Evolutionary conservation across 2,329 filamentous ascomycete genomes (phyloP).

Genomic region (Ambrosiella beaveri): DNA sequence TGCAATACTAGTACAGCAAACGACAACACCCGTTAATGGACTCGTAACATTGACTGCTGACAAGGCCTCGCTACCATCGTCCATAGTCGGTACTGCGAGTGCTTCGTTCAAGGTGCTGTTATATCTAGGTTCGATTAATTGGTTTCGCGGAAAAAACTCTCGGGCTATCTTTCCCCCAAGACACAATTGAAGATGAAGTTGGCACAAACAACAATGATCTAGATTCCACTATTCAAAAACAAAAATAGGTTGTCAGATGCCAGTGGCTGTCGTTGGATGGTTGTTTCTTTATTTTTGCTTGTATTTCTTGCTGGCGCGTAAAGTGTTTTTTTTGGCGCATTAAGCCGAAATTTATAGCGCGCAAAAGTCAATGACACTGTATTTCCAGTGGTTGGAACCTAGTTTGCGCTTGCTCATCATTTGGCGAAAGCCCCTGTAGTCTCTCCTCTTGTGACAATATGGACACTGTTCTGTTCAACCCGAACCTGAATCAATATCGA

Average conservation of each 20-base stretch:
- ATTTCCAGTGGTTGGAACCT: neutral
- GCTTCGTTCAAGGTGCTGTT: neutral
- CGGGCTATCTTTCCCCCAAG: too few species aligned
- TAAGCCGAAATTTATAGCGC: neutral
- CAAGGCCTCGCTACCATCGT: slow-evolving; percentile 4
- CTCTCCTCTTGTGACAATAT: too few species aligned
- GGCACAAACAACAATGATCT: too few species aligned
- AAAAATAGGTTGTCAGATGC: neutral
- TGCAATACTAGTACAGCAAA: slow-evolving; percentile 77
- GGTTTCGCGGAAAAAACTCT: neutral
- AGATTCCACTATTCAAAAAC: neutral
- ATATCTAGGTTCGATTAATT: neutral
- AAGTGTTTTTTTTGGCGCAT: neutral
- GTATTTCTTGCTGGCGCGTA: neutral
- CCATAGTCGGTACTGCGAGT: neutral
- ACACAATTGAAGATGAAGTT: too few species aligned
- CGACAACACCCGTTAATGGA: slow-evolving; percentile 53
- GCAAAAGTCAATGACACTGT: neutral
- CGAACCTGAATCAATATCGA: too few species aligned
- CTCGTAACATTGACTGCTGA: slow-evolving; percentile 20
- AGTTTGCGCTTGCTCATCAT: too few species aligned
- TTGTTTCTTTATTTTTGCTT: neutral
- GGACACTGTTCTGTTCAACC: too few species aligned
- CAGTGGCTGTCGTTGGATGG: neutral
- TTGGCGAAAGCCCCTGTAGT: too few species aligned